Percentiles rank a stretch among this genome's conserved stretches.
Evolutionary conservation across 2,329 filamentous ascomycete species (phyloP).

Genomic region (Conoideocrella luteorostrata): DNA sequence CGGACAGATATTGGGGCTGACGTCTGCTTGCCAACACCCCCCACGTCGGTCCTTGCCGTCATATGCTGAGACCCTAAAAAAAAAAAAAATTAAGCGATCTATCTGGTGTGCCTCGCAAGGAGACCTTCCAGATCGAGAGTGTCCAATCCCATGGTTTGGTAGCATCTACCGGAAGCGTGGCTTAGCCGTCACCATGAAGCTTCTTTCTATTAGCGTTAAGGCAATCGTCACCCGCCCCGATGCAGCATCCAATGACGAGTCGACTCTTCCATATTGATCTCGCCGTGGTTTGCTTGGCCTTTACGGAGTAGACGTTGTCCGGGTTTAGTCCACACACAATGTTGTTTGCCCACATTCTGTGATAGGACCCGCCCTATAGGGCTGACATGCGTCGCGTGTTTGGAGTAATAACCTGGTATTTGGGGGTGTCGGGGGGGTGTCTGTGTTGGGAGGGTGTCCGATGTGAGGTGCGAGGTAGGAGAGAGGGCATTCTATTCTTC

Average conservation of each 20-base stretch:
- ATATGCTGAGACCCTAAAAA: conserved; percentile 1
- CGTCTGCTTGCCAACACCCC: conserved; percentile 6
- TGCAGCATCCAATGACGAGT: neutral
- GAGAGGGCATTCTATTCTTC: too few relatives aligned
- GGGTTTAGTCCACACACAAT: too few relatives aligned
- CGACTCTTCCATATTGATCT: too few relatives aligned
- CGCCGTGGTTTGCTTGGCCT: too few relatives aligned
- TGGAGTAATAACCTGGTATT: too few relatives aligned
- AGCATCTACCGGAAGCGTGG: neutral
- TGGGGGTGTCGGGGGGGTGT: too few relatives aligned
- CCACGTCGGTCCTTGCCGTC: conserved; percentile 2
- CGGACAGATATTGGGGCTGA: too few relatives aligned
- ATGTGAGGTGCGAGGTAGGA: too few relatives aligned
- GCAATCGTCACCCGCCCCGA: neutral
- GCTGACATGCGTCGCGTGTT: conserved; percentile 5
- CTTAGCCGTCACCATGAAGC: neutral
- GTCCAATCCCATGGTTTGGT: conserved; percentile 1
- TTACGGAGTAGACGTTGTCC: too few relatives aligned
- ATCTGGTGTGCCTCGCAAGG: neutral
- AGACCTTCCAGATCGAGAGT: too few relatives aligned
- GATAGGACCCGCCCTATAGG: conserved; percentile 2
- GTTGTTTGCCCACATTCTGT: too few relatives aligned
- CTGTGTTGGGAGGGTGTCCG: too few relatives aligned
- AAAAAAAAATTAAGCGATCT: neutral
- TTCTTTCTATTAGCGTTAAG: neutral